Conservation (phyloP, 106 monocot species). For the Triglochin maritima region DNA sequence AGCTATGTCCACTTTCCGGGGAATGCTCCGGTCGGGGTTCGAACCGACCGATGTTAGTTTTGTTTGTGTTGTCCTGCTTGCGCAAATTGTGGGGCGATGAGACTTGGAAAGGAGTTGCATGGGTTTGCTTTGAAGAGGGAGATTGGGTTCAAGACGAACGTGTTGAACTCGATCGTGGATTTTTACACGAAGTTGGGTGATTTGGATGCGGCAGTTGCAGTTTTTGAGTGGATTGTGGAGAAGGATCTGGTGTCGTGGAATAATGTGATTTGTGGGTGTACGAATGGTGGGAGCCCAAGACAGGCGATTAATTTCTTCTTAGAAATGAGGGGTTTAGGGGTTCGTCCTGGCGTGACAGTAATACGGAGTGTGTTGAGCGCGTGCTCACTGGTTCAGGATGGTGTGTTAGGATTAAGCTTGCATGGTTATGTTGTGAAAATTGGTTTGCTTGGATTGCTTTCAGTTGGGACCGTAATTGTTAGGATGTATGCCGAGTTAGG, state of each 20-base stretch:
- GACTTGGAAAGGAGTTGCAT: conserved; percentile 29
- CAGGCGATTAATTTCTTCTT: conserved; percentile 22
- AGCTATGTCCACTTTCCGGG: conserved; percentile 24
- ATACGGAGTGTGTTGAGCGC: conserved; percentile 15
- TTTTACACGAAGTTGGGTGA: conserved; percentile 28
- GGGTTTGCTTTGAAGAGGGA: conserved; percentile 22
- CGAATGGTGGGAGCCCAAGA: background rate
- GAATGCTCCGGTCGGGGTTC: conserved; percentile 14
- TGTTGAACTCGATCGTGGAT: conserved; percentile 33
- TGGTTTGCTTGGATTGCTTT: conserved; percentile 10
- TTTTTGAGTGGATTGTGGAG: conserved; percentile 22
- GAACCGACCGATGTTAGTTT: conserved; percentile 24
- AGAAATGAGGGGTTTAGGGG: conserved; percentile 24
- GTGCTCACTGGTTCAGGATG: conserved; percentile 9
- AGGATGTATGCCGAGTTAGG: conserved; percentile 33
- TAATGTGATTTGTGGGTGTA: conserved; percentile 35
- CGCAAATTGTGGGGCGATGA: conserved; percentile 14
- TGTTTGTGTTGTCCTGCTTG: conserved; percentile 33
- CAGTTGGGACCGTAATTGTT: conserved; percentile 26
- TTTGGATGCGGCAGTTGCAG: conserved; percentile 11
- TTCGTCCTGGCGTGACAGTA: conserved; percentile 18
- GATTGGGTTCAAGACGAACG: conserved; percentile 14
- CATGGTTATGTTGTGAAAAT: conserved; percentile 33
- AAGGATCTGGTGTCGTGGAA: conserved; percentile 41
- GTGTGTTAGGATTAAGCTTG: conserved; percentile 20